Conservation (phyloP, 768 basidiomycete genomes). For the Collybia sordida region DNA sequence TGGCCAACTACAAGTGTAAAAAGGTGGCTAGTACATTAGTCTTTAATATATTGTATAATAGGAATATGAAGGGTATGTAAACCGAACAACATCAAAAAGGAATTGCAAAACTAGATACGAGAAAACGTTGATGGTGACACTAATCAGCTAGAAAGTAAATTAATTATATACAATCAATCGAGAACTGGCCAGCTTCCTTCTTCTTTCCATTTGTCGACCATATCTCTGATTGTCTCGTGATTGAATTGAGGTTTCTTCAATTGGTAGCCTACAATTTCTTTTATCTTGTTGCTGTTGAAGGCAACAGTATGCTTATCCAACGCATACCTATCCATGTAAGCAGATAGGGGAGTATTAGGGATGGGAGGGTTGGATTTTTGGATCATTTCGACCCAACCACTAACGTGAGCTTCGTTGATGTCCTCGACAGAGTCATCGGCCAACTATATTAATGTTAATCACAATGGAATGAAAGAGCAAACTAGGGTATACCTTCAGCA, state of each 20-base stretch:
- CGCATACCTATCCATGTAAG: conserved; percentile 77
- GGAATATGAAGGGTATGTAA: conserved; percentile 5
- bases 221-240: conserved; percentile 60
- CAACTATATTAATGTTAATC: conserved; percentile 38
- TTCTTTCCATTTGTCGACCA: conserved; percentile 78
- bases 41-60: not conserved
- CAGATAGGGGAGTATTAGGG: conserved; percentile 66
- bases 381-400: conserved; percentile 83
- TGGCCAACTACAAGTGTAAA: not conserved
- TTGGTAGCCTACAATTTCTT: conserved; percentile 68
- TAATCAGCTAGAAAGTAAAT: not conserved
- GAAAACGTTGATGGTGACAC: no score
- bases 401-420: conserved; percentile 82
- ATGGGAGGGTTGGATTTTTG: conserved; percentile 68
- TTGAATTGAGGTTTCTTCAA: conserved; percentile 63
- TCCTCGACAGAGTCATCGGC: conserved; percentile 75
- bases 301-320: conserved; percentile 70
- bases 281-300: conserved; percentile 72
- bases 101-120: conserved; percentile 4
- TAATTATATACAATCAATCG: conserved; percentile 14
- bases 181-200: conserved; percentile 62
- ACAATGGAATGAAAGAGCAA: not conserved
- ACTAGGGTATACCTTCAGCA: conserved; percentile 56
- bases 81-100: conserved; percentile 10
- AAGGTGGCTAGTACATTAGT: conserved; percentile 3